Base-by-base conservation (phyloP, 305 asterid genomes). In the Fraxinus paxiana region DNA sequence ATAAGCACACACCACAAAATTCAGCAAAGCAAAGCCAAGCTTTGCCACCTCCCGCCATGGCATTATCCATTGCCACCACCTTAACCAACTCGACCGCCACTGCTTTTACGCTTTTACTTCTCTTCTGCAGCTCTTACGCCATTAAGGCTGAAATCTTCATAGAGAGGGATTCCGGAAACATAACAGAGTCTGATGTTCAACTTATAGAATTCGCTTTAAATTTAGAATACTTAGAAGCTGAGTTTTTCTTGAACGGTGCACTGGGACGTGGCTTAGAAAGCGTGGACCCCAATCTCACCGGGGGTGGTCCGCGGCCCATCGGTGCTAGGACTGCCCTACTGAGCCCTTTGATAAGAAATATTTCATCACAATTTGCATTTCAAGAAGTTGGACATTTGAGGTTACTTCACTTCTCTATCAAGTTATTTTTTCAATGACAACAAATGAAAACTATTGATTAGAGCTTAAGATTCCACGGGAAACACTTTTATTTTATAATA, bases 371-470 rank as follows among this genome's bases (percentile, higher is more conserved):
- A 51, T 90, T 90, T 43, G 90, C 84, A 6, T 82, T 79, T 2
- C 89, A 87, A 85, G 94, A 90, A 87, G 87, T 90, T 26, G 94
- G 92, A 28, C 94, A 90, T 69, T 2, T 90, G 56, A 89, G 89
- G 94, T 6, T 6, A 6, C 28, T 22, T 33, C 18, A 13, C 2
- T 13, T 2, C 24, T 46, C 34, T 12, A 4, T 48, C 61, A 12
- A 54, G n/a, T 46, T 46, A 10, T 12, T 12, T 46, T 43, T 46
- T 13, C 56, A 1, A n/a, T 54, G 1, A 51, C 20, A 15, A 54
- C 6, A 15, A 1, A 48, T 48, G 6, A 13, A 48, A 48, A 41
- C 15, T 48, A 48, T 48, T 48, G 63, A 46, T 46, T 54, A 54
- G 9, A 54, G 17, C 20, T n/a, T 18, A 54, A 15, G 9, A 54